These are phyloP conservation scores for Phylloporus sp. DNA, from an alignment of 768 basidiomycete species.

Conservation along the genomic window DNA sequence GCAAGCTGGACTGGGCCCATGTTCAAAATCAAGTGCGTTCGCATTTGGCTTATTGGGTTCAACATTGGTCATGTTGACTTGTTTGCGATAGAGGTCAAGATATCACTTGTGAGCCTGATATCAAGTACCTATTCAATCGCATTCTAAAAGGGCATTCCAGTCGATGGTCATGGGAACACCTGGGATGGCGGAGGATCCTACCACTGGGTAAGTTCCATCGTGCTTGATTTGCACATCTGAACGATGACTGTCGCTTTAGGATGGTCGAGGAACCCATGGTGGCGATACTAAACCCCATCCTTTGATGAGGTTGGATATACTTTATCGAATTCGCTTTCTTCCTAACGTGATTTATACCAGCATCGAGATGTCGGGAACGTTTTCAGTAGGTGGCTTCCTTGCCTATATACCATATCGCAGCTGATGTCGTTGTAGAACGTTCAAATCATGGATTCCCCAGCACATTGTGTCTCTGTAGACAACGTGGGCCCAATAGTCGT, in stretches of 20 bases:
- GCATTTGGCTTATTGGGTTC: neutral
- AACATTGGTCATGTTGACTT: neutral
- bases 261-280: constrained; percentile 19
- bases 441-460: constrained; percentile 40
- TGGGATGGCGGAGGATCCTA: constrained; percentile 43
- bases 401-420: neutral
- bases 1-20: constrained; percentile 51
- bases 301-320: constrained; percentile 38
- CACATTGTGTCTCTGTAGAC: constrained; percentile 29
- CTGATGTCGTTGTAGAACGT: constrained; percentile 24
- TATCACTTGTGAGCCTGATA: constrained; percentile 43
- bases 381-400: constrained; percentile 25
- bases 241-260: constrained; percentile 12
- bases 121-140: neutral
- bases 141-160: constrained; percentile 6
- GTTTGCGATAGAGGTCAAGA: constrained; percentile 38
- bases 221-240: neutral
- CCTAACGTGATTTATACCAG: constrained; percentile 18
- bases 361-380: constrained; percentile 38
- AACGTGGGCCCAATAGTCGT: constrained; percentile 37
- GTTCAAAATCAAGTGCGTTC: constrained; percentile 46
- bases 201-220: constrained; percentile 36
- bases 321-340: neutral
- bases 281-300: constrained; percentile 28
- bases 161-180: constrained; percentile 39